Percentiles rank a stretch among this genome's conserved stretches.
phyloP scores from a whole-genome alignment of 345 rosid genomes.

The Moricandia moricandioides region DNA sequence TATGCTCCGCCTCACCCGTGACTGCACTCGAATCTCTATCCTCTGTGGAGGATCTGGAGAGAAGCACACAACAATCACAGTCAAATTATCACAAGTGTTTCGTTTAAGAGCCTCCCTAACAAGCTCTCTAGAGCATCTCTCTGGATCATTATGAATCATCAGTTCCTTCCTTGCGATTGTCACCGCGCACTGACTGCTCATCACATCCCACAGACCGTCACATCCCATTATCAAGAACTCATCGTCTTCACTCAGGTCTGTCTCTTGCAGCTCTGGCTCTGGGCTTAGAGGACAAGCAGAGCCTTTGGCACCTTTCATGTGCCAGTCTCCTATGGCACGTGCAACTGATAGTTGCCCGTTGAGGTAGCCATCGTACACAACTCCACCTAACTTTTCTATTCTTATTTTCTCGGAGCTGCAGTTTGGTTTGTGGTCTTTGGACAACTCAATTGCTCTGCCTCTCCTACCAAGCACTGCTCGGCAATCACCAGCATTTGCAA shows the following conservation, averaged over 20 bases:
- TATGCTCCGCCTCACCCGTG: constrained; percentile 74
- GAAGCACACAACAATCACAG: constrained; percentile 79
- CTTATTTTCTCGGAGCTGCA: constrained; percentile 66
- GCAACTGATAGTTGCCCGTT: constrained; percentile 96
- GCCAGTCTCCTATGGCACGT: constrained; percentile 98
- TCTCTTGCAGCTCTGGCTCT: constrained; percentile 84
- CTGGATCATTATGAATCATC: constrained; percentile 93
- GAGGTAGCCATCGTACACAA: constrained; percentile 90
- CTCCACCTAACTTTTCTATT: constrained; percentile 89
- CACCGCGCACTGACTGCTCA: constrained; percentile 96
- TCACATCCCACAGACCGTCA: constrained; percentile 98
- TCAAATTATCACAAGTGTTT: constrained; percentile 78
- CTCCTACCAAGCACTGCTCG: constrained; percentile 90
- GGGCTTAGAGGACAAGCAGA: constrained; percentile 82
- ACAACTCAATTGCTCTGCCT: constrained; percentile 88
- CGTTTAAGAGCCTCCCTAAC: constrained; percentile 83
- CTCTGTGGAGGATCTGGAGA: constrained; percentile 79
- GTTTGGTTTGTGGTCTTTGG: constrained; percentile 94
- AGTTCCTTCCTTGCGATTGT: constrained; percentile 76
- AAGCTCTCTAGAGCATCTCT: constrained; percentile 88
- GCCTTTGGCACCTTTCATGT: constrained; percentile 87
- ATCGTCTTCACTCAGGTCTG: constrained; percentile 67
- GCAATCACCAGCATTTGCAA: constrained; percentile 97
- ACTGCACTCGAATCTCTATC: constrained; percentile 59
- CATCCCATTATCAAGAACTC: constrained; percentile 97